Conservation (phyloP, 2,329 filamentous ascomycete species). For the Cercospora brassicicola region DNA sequence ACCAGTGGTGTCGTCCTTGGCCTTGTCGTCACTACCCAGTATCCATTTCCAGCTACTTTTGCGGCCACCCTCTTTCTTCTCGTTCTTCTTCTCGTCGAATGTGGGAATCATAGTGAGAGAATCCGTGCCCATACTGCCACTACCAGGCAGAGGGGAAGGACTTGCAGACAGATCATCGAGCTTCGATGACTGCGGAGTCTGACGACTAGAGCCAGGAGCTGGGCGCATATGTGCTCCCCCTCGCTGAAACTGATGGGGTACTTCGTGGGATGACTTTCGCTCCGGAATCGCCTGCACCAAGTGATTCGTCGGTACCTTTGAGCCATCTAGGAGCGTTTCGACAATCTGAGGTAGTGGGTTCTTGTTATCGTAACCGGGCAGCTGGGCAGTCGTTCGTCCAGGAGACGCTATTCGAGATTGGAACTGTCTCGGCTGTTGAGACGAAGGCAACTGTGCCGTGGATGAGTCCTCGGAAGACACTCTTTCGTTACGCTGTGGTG, state of each 20-base stretch:
- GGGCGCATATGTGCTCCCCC: conserved; percentile 39
- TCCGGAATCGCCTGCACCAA: conserved; percentile 47
- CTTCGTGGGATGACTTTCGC: conserved; percentile 49
- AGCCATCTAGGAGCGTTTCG: conserved; percentile 56
- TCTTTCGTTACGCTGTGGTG: conserved; percentile 16
- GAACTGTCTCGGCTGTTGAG: conserved; percentile 51
- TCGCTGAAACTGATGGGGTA: conserved; percentile 36
- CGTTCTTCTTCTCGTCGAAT: conserved; percentile 69
- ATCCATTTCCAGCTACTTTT: conserved; percentile 89
- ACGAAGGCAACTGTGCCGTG: conserved; percentile 38
- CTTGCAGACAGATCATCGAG: conserved; percentile 66
- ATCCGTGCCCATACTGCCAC: conserved; percentile 68
- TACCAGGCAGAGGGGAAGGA: conserved; percentile 69
- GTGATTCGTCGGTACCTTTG: conserved; percentile 33
- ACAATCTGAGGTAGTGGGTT: conserved; percentile 59
- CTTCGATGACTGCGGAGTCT: conserved; percentile 42
- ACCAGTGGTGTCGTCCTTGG: conserved; percentile 42
- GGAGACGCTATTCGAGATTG: conserved; percentile 58
- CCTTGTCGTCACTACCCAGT: conserved; percentile 65
- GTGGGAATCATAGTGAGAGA: conserved; percentile 79
- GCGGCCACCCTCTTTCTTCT: conserved; percentile 63
- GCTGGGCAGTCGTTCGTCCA: conserved; percentile 56
- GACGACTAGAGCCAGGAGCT: conserved; percentile 38
- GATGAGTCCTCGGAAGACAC: conserved; percentile 28
- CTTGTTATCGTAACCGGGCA: conserved; percentile 48